Conservation (phyloP, 441 rosid species). For the Bocquillonia castaneifolia region DNA sequence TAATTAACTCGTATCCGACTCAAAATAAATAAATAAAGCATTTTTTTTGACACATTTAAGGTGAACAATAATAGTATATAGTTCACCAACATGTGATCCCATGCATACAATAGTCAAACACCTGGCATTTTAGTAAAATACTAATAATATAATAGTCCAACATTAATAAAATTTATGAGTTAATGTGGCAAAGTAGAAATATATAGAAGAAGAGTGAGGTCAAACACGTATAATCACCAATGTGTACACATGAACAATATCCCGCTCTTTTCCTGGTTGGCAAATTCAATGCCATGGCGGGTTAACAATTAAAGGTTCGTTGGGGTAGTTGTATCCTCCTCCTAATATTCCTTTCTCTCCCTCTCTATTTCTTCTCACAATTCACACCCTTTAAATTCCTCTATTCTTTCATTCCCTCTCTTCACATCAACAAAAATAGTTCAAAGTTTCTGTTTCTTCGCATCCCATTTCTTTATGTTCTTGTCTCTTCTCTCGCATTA, state of each 20-base stretch:
- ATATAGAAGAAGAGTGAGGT: background rate
- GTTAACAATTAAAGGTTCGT: constrained; percentile 45
- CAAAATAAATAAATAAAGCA: no score
- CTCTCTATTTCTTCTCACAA: background rate
- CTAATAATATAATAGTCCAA: no score
- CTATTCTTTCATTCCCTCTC: background rate
- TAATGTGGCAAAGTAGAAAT: constrained; percentile 21
- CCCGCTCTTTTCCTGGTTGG: constrained; percentile 25
- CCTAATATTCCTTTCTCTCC: background rate
- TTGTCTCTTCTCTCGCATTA: background rate
- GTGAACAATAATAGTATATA: no score
- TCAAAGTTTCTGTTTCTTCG: background rate
- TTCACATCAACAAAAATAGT: background rate
- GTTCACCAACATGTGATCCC: constrained; percentile 13
- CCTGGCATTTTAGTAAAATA: background rate
- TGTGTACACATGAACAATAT: background rate
- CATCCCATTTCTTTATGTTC: background rate
- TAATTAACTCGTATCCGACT: no score
- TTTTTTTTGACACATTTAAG: no score
- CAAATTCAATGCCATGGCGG: constrained; percentile 34
- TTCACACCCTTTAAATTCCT: constrained; percentile 18
- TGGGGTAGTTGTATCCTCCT: constrained; percentile 51
- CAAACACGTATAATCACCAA: background rate
- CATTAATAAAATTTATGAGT: no score
- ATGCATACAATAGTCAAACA: background rate